phyloP scores from a whole-genome alignment of 2,329 filamentous ascomycete genomes.

The Pseudopyrenochaeta lycopersici region DNA sequence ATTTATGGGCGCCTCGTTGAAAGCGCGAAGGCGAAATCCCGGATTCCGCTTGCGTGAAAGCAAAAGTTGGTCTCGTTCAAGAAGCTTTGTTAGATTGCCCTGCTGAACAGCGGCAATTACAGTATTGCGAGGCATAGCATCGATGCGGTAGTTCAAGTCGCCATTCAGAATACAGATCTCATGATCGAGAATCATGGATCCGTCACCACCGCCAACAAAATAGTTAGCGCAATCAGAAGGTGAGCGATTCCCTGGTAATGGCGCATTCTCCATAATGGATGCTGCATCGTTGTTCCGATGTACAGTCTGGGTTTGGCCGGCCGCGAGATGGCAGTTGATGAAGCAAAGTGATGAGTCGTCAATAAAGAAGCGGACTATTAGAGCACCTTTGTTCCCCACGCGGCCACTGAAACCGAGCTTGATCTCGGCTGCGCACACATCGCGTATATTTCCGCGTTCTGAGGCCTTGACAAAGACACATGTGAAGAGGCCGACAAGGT shows the following conservation, averaged over 20 bases:
- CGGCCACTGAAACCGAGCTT: slow-evolving; percentile 96
- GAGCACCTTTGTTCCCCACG: slow-evolving; percentile 95
- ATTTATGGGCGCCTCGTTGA: slow-evolving; percentile 88
- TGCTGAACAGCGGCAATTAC: slow-evolving; percentile 86
- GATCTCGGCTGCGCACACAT: slow-evolving; percentile 81
- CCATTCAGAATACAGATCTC: slow-evolving; percentile 97
- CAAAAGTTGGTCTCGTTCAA: slow-evolving; percentile 92
- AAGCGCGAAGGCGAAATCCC: slow-evolving; percentile 85
- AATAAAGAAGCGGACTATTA: slow-evolving; percentile 89
- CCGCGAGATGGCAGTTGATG: slow-evolving; percentile 95
- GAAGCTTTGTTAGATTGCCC: slow-evolving; percentile 82
- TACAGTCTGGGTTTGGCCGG: slow-evolving; percentile 88
- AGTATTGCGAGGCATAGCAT: slow-evolving; percentile 93
- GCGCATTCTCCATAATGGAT: slow-evolving; percentile 81
- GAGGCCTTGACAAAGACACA: slow-evolving; percentile 92
- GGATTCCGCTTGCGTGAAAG: slow-evolving; percentile 90
- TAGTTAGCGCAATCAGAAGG: slow-evolving; percentile 73
- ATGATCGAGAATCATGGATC: slow-evolving; percentile 92
- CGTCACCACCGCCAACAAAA: slow-evolving; percentile 92
- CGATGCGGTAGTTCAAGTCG: slow-evolving; percentile 97
- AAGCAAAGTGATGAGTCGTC: slow-evolving; percentile 96
- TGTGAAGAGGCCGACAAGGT: slow-evolving; percentile 92
- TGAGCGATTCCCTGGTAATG: slow-evolving; percentile 78
- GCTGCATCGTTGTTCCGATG: slow-evolving; percentile 93
- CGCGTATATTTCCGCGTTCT: slow-evolving; percentile 77